These are phyloP conservation scores for Taphrina betulina DNA, from an alignment of 1,139 yeast species.

Conservation along the genomic window DNA sequence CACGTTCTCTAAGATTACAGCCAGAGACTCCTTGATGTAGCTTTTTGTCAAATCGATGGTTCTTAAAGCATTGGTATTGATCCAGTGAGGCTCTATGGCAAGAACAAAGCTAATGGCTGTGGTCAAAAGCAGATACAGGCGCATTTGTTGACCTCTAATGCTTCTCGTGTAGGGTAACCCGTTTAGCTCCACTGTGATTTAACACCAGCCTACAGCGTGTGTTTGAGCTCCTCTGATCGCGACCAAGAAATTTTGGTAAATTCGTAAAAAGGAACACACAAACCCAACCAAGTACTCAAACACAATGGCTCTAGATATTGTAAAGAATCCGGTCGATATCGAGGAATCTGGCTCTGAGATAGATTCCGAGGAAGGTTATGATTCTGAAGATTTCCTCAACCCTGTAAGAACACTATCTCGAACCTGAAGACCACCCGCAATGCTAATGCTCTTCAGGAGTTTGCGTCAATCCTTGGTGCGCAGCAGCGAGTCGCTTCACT, in stretches of 20 bases:
- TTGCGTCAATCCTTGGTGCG: slow-evolving; percentile 28
- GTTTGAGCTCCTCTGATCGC: no score
- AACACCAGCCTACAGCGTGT: no score
- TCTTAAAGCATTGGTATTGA: slow-evolving; percentile 42
- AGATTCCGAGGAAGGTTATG: slow-evolving; percentile 18
- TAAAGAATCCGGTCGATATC: background rate
- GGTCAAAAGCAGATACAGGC: no score
- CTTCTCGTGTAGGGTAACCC: no score
- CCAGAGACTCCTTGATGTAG: slow-evolving; percentile 63
- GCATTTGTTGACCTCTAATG: no score
- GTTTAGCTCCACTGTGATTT: no score
- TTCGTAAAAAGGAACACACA: no score
- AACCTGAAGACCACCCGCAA: background rate
- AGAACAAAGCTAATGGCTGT: background rate
- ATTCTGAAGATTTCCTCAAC: slow-evolving; percentile 26
- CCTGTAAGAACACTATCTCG: slow-evolving; percentile 4
- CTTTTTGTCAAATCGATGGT: slow-evolving; percentile 63
- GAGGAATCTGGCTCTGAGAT: slow-evolving; percentile 11
- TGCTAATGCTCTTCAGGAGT: background rate
- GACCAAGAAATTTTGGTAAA: no score
- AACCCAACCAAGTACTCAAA: no score
- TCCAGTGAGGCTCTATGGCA: slow-evolving; percentile 33
- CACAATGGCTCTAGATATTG: slow-evolving; percentile 3
- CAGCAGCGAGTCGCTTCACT: slow-evolving; percentile 27
- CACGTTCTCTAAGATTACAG: slow-evolving; percentile 59